Evolutionary conservation across 208 protist species (phyloP), one percentile per base, ranked within the genome.

Genomic region (Trypanosoma congolense): DNA sequence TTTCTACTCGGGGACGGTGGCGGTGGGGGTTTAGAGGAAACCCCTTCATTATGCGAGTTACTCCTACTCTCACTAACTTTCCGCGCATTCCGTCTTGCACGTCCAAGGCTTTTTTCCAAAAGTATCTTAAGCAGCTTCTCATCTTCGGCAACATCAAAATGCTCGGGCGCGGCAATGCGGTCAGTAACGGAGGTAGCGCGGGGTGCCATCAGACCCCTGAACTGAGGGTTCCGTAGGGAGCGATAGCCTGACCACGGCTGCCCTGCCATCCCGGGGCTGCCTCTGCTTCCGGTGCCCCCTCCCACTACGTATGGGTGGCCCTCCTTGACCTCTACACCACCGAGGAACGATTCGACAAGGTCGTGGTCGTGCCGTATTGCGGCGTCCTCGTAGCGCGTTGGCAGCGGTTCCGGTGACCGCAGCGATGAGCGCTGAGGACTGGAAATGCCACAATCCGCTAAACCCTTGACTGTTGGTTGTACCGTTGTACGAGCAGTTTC

Each of bases 101-200:
- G 25, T 51, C 10, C 8, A 22, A 4, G 10, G 9, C 3, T n/a
- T 10, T 18, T 26, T 26, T 4, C 6, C 4, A 55, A 16, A n/a
- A 55, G 49, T 18, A 12, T 14, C 49, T 10, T 8, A 9, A 55
- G 3, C 14, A 55, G 9, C 19, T 55, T 8, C 30, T 55, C 49
- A 12, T 35, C 49, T 30, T 55, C 49, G 22, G 6, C 16, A 26
- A 24, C 21, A 24, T 55, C 49, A 55, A 55, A 55, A 30, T 40
- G 25, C 18, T 55, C 49, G 16, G 16, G 49, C 49, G 31, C 18
- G 30, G 49, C 22, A 24, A 6, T 46, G 18, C 42, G 42, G 21
- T 46, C 42, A 9, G 21, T 24, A 5, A 6, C 21, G 21, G 12
- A 24, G 6, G 42, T 22, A 6, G 21, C 21, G 10, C 18, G 21